Conservation (phyloP, 441 rosid species). For the Monsonia emarginata region DNA sequence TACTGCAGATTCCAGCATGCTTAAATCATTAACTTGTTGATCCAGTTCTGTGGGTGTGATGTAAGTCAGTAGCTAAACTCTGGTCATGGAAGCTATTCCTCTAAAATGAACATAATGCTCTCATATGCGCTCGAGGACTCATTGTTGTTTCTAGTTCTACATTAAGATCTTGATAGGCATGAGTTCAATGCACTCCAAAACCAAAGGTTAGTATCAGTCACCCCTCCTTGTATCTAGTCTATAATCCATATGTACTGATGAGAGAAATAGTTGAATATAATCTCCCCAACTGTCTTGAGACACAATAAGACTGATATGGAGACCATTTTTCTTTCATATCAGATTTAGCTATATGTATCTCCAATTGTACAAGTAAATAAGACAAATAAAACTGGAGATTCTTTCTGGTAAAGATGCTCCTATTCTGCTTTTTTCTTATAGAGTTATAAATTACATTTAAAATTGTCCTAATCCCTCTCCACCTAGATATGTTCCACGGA, state of each 20-base stretch:
- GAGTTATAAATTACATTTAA: too few relatives aligned
- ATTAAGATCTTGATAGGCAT: neutral
- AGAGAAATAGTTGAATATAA: neutral
- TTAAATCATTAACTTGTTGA: slow-evolving; percentile 43
- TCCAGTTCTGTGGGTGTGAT: slow-evolving; percentile 22
- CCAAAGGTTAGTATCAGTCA: neutral
- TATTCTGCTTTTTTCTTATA: too few relatives aligned
- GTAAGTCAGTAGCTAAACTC: slow-evolving; percentile 16
- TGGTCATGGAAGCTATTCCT: neutral
- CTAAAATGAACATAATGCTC: neutral
- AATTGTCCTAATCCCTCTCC: too few relatives aligned
- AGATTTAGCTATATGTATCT: neutral
- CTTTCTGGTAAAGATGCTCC: too few relatives aligned
- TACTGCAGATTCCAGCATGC: slow-evolving; percentile 30
- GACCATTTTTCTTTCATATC: neutral
- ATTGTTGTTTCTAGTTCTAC: neutral
- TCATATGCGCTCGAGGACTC: neutral
- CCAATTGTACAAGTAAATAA: neutral
- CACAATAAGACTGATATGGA: neutral
- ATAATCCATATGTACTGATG: neutral
- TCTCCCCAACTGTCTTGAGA: neutral
- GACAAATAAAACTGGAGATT: neutral
- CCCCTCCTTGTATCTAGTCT: neutral
- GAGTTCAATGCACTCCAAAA: neutral
- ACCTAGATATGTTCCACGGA: too few relatives aligned